Conservation (phyloP, 768 basidiomycete genomes). For the Boletus subcaerulescens region DNA sequence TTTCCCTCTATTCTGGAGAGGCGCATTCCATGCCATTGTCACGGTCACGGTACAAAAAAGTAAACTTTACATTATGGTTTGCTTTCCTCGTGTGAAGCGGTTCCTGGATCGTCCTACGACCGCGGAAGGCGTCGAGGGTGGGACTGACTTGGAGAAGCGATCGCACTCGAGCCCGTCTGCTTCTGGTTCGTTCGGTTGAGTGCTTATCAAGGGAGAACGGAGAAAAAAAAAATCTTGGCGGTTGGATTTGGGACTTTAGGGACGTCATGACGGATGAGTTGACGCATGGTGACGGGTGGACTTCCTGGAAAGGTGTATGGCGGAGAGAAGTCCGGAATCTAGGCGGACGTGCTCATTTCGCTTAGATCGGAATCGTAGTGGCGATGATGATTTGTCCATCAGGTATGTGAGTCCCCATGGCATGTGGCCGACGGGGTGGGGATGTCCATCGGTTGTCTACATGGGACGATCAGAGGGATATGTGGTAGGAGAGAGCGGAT, state of each 20-base stretch:
- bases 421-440: not conserved
- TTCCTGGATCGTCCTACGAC: slow-evolving; percentile 32
- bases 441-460: not conserved
- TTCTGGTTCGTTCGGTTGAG: not conserved
- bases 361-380: slow-evolving; percentile 29
- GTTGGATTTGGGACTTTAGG: not conserved
- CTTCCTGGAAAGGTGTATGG: not conserved
- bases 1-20: slow-evolving; percentile 2
- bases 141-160: slow-evolving; percentile 6
- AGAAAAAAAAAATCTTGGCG: not conserved
- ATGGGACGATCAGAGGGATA: not conserved
- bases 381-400: slow-evolving; percentile 21
- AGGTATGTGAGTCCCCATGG: slow-evolving; percentile 4
- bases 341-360: slow-evolving; percentile 26
- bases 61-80: slow-evolving; percentile 26
- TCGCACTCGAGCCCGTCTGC: not conserved
- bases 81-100: slow-evolving; percentile 10
- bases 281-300: not conserved
- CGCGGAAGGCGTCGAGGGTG: slow-evolving; percentile 25
- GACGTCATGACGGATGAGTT: not conserved
- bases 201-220: not conserved
- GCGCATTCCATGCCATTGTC: slow-evolving; percentile 7
- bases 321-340: slow-evolving; percentile 10
- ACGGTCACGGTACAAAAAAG: slow-evolving; percentile 21
- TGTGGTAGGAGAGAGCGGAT: not conserved